phyloP scores from a whole-genome alignment of 2,329 filamentous ascomycete genomes.

The Fusarium nygamai region DNA sequence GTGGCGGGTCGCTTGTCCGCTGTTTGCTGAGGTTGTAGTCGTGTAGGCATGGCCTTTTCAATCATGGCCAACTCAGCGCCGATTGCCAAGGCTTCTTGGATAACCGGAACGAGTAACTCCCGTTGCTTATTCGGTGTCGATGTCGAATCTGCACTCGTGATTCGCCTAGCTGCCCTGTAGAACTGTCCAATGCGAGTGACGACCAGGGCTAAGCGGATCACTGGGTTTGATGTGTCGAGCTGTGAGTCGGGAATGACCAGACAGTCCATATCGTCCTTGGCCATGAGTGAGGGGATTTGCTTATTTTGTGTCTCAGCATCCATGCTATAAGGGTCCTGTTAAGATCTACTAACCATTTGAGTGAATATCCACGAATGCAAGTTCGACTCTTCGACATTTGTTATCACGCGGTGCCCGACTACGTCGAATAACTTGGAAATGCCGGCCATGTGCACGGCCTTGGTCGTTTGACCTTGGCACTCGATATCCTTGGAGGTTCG shows the following conservation, averaged over 20 bases:
- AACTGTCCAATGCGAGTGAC: slow-evolving; percentile 25
- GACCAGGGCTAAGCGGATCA: slow-evolving; percentile 17
- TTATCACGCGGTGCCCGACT: slow-evolving; percentile 14
- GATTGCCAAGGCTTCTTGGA: slow-evolving; percentile 24
- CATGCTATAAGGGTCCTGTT: not conserved
- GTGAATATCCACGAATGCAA: slow-evolving; percentile 27
- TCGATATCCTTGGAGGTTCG: slow-evolving; percentile 23
- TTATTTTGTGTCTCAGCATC: slow-evolving; percentile 4
- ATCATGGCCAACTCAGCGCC: slow-evolving; percentile 6
- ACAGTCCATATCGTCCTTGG: slow-evolving; percentile 17
- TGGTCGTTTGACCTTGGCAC: slow-evolving; percentile 25
- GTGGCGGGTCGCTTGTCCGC: slow-evolving; percentile 9
- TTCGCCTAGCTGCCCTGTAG: slow-evolving; percentile 14
- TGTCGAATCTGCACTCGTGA: not conserved
- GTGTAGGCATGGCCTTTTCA: slow-evolving; percentile 1
- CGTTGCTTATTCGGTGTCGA: not conserved
- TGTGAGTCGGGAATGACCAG: slow-evolving; percentile 8
- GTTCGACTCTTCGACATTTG: not conserved
- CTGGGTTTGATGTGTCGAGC: slow-evolving; percentile 1
- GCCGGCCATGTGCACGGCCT: slow-evolving; percentile 26
- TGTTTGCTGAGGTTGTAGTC: slow-evolving; percentile 6
- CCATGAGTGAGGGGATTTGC: slow-evolving; percentile 22
- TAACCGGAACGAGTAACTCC: slow-evolving; percentile 1
- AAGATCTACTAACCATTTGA: slow-evolving; percentile 24
- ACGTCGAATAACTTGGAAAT: slow-evolving; percentile 27